phyloP scores from a whole-genome alignment of 2,329 filamentous ascomycete genomes.

The Aspergillus viridinutans region DNA sequence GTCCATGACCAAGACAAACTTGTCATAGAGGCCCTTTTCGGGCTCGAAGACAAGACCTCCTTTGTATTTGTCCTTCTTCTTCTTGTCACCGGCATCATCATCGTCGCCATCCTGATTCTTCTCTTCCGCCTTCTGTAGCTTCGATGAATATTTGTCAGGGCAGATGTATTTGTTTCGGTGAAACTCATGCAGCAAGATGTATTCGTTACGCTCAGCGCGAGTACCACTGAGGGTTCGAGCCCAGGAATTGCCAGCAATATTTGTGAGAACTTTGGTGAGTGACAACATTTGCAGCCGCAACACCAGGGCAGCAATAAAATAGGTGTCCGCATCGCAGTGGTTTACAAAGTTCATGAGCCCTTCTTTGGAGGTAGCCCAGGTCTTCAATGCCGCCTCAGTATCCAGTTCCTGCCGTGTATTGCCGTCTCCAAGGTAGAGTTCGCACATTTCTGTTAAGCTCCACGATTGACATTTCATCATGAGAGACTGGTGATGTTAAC shows the following conservation, averaged over 20 bases:
- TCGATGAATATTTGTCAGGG: constrained; percentile 86
- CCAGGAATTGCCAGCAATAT: constrained; percentile 97
- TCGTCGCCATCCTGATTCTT: constrained; percentile 64
- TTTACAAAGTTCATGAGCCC: constrained; percentile 90
- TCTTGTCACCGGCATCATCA: constrained; percentile 63
- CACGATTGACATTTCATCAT: constrained; percentile 98
- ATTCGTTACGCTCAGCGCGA: constrained; percentile 95
- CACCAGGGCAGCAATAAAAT: constrained; percentile 88
- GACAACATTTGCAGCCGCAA: constrained; percentile 87
- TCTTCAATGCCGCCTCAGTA: constrained; percentile 78
- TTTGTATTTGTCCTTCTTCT: constrained; percentile 99
- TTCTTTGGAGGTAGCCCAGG: constrained; percentile 77
- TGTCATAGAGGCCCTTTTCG: constrained; percentile 95
- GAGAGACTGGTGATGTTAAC: constrained; percentile 55
- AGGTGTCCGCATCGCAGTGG: constrained; percentile 92
- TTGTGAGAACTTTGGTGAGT: constrained; percentile 90
- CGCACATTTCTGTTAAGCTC: constrained; percentile 97
- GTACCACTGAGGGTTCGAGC: constrained; percentile 92
- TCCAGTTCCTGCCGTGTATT: constrained; percentile 78
- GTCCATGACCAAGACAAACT: constrained; percentile 98
- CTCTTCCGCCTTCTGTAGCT: constrained; percentile 68
- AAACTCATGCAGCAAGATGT: constrained; percentile 97
- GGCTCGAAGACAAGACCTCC: constrained; percentile 97
- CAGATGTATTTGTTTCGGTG: constrained; percentile 96
- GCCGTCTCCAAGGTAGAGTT: constrained; percentile 72